Percentiles rank a stretch among this genome's conserved stretches.
These are phyloP conservation scores for Atkinsonella hypoxylon DNA, from an alignment of 2,329 filamentous ascomycete species.

Conservation along the genomic window DNA sequence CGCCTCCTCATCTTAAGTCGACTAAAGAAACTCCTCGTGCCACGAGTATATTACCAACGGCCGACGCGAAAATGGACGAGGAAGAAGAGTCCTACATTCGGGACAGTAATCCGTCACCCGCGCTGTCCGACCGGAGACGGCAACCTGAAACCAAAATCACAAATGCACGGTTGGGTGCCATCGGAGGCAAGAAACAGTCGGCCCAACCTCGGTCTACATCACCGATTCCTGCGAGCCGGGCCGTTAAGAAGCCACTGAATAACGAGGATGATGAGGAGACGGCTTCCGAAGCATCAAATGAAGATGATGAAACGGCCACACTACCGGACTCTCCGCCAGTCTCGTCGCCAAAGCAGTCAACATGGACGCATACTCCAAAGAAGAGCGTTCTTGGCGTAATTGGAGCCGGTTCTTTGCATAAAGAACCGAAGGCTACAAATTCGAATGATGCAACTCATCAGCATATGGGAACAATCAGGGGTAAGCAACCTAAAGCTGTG, in stretches of 20 bases:
- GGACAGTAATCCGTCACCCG: conserved; percentile 10
- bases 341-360: conserved; percentile 12
- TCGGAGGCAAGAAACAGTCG: conserved; percentile 22
- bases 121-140: conserved; percentile 8
- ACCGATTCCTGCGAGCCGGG: conserved; percentile 4
- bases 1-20: conserved; percentile 27
- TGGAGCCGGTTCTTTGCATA: conserved; percentile 19
- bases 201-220: conserved; percentile 13
- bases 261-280: conserved; percentile 26
- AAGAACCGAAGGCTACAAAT: background rate
- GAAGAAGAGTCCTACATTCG: conserved; percentile 15
- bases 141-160: conserved; percentile 10
- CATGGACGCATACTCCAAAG: conserved; percentile 6
- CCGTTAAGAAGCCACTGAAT: conserved; percentile 6
- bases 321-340: conserved; percentile 11
- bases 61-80: conserved; percentile 22
- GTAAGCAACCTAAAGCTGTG: conserved; percentile 7
- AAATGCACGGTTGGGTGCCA: conserved; percentile 20
- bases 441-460: conserved; percentile 6
- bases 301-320: conserved; percentile 17
- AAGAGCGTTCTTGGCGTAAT: conserved; percentile 29
- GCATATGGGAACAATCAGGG: conserved; percentile 23
- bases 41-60: conserved; percentile 8
- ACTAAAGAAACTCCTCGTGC: conserved; percentile 12
- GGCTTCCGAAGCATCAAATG: conserved; percentile 29